Evolutionary conservation across 2,329 filamentous ascomycete species (phyloP), one percentile per base, ranked within the genome.

Genomic region (Teratosphaeria gauchensis): DNA sequence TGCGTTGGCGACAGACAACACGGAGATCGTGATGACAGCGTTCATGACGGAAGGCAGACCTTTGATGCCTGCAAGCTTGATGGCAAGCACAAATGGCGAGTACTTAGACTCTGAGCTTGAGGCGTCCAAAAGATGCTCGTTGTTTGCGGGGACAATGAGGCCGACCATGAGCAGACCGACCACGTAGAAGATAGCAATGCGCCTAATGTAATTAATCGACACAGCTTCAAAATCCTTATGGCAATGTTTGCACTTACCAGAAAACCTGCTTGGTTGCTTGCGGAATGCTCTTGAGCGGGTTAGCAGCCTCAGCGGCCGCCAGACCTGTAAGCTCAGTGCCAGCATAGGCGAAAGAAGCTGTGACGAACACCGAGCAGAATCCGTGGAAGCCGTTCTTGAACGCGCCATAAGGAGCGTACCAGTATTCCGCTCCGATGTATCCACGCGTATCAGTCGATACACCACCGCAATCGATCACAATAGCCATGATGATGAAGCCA

Each of bases 41-140:
- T 80, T 79, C 71, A 79, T 78, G 56, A 79, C 75, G 58, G 79
- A 75, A 0, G 78, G 76, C 12, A 77, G 63, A 2, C 69, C 70
- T 11, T 63, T 63, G 3, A 66, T 33, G 21, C 62, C 64, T 14
- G 63, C 61, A 14, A 65, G 54, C 42, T 60, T 57, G 35, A 86
- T 84, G 24, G 88, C 88, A 62, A 90, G 88, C 60, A 91, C 87
- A 65, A 86, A 89, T 12, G 85, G 86, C 54, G 73, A 76, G 8
- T 53, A 53, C 52, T 53, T 53, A 11, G 71, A 69, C 9, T 65
- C 66, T 46, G 68, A 67, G 14, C 70, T 68, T 3, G 69, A 72
- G 4, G 72, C 78, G 1, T 73, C 71, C 4, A 86, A 76, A 58
- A 84, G 80, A 46, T 81, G 76, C 62, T 77, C 81, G 57, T 56